A percentile compares a stretch with the other conserved stretches of the same genome.
These are phyloP conservation scores for Borovskyia barvae DNA, from an alignment of 208 protist species.

Conservation along the genomic window DNA sequence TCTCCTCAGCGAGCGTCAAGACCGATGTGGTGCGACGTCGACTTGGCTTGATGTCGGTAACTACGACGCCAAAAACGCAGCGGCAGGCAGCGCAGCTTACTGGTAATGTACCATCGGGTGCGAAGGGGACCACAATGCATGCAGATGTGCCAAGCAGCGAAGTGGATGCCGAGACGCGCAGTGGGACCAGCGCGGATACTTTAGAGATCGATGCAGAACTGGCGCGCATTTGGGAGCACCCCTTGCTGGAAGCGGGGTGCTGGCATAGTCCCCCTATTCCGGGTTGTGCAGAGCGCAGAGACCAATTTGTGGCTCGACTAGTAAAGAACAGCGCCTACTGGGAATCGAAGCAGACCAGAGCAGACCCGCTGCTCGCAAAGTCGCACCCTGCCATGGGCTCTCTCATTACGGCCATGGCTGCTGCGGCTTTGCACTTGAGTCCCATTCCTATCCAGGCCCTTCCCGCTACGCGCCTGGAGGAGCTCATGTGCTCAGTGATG, in stretches of 20 bases:
- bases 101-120: constrained; percentile 2
- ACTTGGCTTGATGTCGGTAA: constrained; percentile 22
- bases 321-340: constrained; percentile 24
- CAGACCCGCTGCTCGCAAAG: constrained; percentile 22
- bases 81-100: constrained; percentile 17
- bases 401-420: constrained; percentile 25
- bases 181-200: not conserved
- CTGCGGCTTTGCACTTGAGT: constrained; percentile 35
- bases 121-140: constrained; percentile 4
- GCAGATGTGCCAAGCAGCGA: not conserved
- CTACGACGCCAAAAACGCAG: constrained; percentile 16
- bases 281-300: not conserved
- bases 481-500: constrained; percentile 15
- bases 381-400: constrained; percentile 11
- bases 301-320: constrained; percentile 4
- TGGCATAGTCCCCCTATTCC: not conserved
- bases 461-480: constrained; percentile 8
- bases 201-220: constrained; percentile 10
- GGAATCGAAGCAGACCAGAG: constrained; percentile 17
- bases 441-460: constrained; percentile 6
- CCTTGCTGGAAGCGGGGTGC: constrained; percentile 22
- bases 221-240: constrained; percentile 15
- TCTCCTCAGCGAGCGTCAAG: constrained; percentile 20
- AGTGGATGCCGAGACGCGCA: not conserved
- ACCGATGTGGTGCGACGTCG: constrained; percentile 21